Evolutionary conservation across 805 yeast species (phyloP), one percentile per base, ranked within the genome.

Genomic region (Kregervanrija pseudodelftensis): DNA sequence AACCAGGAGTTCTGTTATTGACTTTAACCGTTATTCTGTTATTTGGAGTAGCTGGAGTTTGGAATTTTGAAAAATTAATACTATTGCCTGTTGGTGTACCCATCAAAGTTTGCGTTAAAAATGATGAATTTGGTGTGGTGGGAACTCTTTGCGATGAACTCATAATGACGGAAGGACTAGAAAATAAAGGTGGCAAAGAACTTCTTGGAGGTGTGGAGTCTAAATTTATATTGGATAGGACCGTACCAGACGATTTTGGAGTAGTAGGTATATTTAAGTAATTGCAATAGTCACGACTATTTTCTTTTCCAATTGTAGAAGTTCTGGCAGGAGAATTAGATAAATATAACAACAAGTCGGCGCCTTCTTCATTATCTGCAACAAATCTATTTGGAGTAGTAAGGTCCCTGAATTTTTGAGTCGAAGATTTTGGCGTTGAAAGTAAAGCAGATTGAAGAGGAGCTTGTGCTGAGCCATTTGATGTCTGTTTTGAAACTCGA

Each of bases 341-440:
- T 53, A 87, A 68, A 61, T 77, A 87, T 77, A 87, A 75, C 49
- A 87, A 71, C 49, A 87, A 65, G 59, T 83, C 91, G 1, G 95
- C 95, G 11, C 95, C 95, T 62, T 85, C 93, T 40, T 60, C 64
- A 37, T 50, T 57, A 13, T 62, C 66, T 37, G 54, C 52, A 11
- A 42, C 42, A 42, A 50, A 60, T 33, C 51, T 54, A 39, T 52
- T 55, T 12, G 68, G 68, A 2, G 67, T 64, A 40, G 58, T 60
- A 15, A 56, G 58, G 4, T 45, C 46, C 15, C 42, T 41, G 2
- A 14, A 33, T 16, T 48, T 53, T 16, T 45, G 50, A 11, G 48
- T 45, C 3, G 49, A 33, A 11, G 59, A 44, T 42, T 56, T 64
- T 15, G 69, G 69, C 1, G 69, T 65, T 7, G 65, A 54, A 31